Evolutionary conservation across 78 protist species (phyloP), one percentile per base, ranked within the genome.

Genomic region (Ministeria vibrans): DNA sequence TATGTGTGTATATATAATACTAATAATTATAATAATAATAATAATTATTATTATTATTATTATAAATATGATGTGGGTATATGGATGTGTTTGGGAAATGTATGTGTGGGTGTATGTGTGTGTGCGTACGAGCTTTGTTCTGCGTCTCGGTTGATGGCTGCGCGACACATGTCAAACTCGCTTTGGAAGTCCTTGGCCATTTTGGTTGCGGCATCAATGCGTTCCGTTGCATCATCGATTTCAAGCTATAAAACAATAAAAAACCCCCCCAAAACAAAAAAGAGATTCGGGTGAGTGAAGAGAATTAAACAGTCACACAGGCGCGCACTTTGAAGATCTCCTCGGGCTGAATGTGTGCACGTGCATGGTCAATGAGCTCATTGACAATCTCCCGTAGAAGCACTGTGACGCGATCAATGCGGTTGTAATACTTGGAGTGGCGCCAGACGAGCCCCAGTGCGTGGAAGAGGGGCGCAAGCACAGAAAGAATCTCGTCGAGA

Each of bases 321-420:
- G n/a, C n/a, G n/a, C n/a, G n/a, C n/a, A n/a, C n/a, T n/a, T 28
- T 0, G 75, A 85, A 78, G 30, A 89, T 3, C 15, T 42, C 11
- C 30, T 36, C 63, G 30, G 71, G 64, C 0, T 43, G 38, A 34
- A 89, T n/a, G 2, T 49, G 75, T 30, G 1, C 70, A 49, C 51
- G 66, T 38, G 86, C 83, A 53, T 64, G 32, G 38, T 0, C 61
- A 78, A 91, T 91, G 61, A 91, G 0, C 38, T 77, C 86, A 86
- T 91, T 87, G 82, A 88, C 77, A 30, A 91, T 41, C 78, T 82
- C 84, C 28, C 86, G 76, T 38, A 91, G 70, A 34, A 91, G 34
- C 30, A 82, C 69, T n/a, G 63, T 84, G 23, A 89, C 5, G 39
- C 78, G 46, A 2, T 41, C 2, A 9, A 79, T 75, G 13, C 75